Evolutionary conservation across 495 filamentous ascomycete species (phyloP).

Genomic region (Letharia lupina): DNA sequence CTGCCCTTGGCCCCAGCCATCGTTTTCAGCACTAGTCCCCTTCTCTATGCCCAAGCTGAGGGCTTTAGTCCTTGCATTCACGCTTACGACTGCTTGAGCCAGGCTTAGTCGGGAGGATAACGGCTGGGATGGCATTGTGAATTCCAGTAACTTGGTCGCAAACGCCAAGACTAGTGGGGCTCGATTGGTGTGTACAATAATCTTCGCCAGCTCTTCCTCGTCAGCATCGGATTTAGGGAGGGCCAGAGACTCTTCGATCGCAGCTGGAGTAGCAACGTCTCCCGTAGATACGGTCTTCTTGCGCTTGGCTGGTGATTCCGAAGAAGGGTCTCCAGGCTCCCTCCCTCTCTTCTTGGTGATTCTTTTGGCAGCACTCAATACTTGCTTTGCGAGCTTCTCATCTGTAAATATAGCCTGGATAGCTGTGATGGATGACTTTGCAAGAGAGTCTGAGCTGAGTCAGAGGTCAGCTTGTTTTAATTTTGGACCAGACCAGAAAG

Average conservation of each 20-base stretch:
- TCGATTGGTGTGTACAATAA: conserved; percentile 62
- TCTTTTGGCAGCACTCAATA: conserved; percentile 52
- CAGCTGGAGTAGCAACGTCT: conserved; percentile 42
- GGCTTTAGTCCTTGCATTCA: conserved; percentile 67
- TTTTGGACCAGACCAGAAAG: conserved; percentile 5
- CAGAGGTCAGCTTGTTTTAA: conserved; percentile 3
- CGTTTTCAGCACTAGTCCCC: conserved; percentile 56
- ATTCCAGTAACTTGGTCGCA: conserved; percentile 60
- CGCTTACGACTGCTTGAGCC: conserved; percentile 69
- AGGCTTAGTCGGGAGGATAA: conserved; percentile 71
- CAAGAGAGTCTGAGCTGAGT: conserved; percentile 46
- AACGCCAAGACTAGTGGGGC: conserved; percentile 78
- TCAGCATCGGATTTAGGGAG: conserved; percentile 47
- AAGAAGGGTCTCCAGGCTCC: conserved; percentile 30
- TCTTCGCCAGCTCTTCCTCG: conserved; percentile 51
- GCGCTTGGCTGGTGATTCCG: conserved; percentile 35
- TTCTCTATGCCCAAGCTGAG: conserved; percentile 62
- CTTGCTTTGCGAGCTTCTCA: conserved; percentile 59
- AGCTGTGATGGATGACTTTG: conserved; percentile 45
- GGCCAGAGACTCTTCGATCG: conserved; percentile 56
- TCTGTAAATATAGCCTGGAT: conserved; percentile 57
- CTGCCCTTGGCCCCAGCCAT: conserved; percentile 68
- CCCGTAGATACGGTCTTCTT: conserved; percentile 38
- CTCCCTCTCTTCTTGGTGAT: conserved; percentile 50
- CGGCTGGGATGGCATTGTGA: conserved; percentile 77